Evolutionary conservation across 805 yeast genomes (phyloP).

Genomic region (Schwanniomyces sp.): DNA sequence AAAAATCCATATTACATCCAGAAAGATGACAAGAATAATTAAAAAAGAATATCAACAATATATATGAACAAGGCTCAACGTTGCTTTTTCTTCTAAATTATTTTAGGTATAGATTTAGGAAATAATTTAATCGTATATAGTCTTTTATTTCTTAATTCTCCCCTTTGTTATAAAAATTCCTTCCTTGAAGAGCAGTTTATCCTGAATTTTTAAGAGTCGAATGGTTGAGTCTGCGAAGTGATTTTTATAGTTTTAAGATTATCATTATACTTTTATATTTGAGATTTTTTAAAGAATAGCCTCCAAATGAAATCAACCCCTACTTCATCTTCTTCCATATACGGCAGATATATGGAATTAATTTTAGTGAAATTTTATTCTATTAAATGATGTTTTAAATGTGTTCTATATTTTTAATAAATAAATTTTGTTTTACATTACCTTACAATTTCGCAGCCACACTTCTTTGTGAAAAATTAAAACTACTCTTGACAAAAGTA

Average conservation of each 20-base stretch:
- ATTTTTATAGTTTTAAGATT: background rate
- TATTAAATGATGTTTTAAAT: too few species aligned
- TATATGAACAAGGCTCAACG: background rate
- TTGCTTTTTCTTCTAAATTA: conserved; percentile 2
- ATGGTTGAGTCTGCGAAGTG: background rate
- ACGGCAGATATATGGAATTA: too few species aligned
- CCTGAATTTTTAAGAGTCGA: background rate
- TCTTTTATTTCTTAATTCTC: conserved; percentile 2
- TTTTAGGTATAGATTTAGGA: conserved; percentile 8
- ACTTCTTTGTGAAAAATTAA: too few species aligned
- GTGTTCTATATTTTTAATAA: too few species aligned
- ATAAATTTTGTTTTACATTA: too few species aligned
- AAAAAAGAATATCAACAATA: background rate
- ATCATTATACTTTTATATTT: background rate
- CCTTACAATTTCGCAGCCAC: too few species aligned
- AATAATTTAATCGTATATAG: conserved; percentile 5
- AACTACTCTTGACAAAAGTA: too few species aligned
- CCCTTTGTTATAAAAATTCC: background rate
- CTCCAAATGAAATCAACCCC: background rate
- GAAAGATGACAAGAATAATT: background rate
- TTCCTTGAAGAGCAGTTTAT: background rate
- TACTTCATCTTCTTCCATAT: too few species aligned
- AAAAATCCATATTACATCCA: background rate
- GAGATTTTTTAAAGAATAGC: background rate
- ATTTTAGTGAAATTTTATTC: too few species aligned